phyloP scores from a whole-genome alignment of 225 moss, liverwort and hornwort species.

The Lunularia cruciata region DNA sequence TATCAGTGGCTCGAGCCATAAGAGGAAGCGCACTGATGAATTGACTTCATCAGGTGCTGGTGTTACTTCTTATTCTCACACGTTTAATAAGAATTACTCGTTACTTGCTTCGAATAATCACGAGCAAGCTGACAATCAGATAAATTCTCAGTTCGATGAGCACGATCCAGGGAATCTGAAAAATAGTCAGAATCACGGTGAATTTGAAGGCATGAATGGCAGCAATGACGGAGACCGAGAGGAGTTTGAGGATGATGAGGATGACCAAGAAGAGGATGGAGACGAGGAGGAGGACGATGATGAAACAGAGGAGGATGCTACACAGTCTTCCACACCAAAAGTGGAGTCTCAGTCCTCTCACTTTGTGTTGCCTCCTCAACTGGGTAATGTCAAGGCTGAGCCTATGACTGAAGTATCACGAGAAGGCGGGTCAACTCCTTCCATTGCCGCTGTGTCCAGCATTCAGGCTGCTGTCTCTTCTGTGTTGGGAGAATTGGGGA shows the following conservation, averaged over 20 bases:
- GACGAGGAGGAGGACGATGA: constrained; percentile 43
- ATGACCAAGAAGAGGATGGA: constrained; percentile 37
- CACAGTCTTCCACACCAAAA: constrained; percentile 38
- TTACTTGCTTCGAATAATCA: constrained; percentile 30
- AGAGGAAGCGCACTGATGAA: constrained; percentile 47
- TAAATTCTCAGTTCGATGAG: constrained; percentile 50
- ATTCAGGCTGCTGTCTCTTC: constrained; percentile 42
- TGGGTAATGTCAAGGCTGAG: constrained; percentile 81
- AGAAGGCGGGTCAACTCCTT: constrained; percentile 55
- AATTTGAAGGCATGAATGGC: constrained; percentile 47
- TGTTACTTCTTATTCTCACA: constrained; percentile 34
- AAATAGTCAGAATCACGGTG: constrained; percentile 33
- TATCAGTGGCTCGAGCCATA: constrained; percentile 38
- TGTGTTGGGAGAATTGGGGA: constrained; percentile 52
- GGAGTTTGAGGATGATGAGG: constrained; percentile 46
- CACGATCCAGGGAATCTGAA: constrained; percentile 39
- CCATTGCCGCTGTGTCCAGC: constrained; percentile 52
- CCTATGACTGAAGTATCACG: constrained; percentile 71
- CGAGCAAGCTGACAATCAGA: constrained; percentile 35
- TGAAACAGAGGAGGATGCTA: constrained; percentile 34
- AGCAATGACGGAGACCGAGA: constrained; percentile 34
- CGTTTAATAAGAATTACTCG: constrained; percentile 37
- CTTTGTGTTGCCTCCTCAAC: constrained; percentile 15
- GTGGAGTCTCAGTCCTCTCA: constrained; percentile 31
- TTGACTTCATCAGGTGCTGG: constrained; percentile 34